Base-by-base conservation (phyloP, 1,139 yeast genomes). In the Lodderomyces elongisporus region DNA sequence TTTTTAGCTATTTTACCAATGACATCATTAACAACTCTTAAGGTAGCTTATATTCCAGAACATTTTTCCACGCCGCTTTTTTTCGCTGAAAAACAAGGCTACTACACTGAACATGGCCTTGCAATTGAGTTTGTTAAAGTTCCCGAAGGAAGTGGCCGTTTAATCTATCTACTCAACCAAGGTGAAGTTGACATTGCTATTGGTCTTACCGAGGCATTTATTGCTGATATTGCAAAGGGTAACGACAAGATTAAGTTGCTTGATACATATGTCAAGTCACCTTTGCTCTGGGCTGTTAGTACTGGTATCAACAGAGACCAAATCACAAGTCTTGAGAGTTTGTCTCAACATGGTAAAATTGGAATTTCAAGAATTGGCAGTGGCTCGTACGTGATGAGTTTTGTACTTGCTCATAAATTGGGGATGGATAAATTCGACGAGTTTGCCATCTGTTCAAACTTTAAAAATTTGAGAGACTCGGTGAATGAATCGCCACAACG, bases 361-460 rank as follows among this genome's bases (percentile, higher is more conserved):
- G 94, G 95, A 3, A 85, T 88, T n/a, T 79, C 89, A 27, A 70
- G 96, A 52, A 81, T 87, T 47, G 96, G 96, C 0, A 78, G 88
- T 18, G 96, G 96, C 0, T 85, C 95, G 1, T 85, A 84, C 49
- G 88, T 88, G 28, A 88, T 88, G 96, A 74, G 94, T 20, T 85
- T 72, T 60, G 96, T 88, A 9, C 65, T 88, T 44, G 94, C 85
- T 1, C 70, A 77, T 46, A 65, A 69, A 42, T 51, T 63, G 13
- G 76, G 76, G 49, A 27, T 47, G 4, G 52, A 58, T 29, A 78
- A 82, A 1, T 77, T 70, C 49, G 41, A 52, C 3, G 67, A 61
- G 2, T 82, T 76, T 54, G 77, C 77, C 17, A 64, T 81, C 14
- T 67, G 80, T 43, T 68, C 80, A 46, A 84, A 74, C 42, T 88